These are phyloP conservation scores for Coprinopsis strossmayeri DNA, from an alignment of 768 basidiomycete genomes.

Conservation along the genomic window DNA sequence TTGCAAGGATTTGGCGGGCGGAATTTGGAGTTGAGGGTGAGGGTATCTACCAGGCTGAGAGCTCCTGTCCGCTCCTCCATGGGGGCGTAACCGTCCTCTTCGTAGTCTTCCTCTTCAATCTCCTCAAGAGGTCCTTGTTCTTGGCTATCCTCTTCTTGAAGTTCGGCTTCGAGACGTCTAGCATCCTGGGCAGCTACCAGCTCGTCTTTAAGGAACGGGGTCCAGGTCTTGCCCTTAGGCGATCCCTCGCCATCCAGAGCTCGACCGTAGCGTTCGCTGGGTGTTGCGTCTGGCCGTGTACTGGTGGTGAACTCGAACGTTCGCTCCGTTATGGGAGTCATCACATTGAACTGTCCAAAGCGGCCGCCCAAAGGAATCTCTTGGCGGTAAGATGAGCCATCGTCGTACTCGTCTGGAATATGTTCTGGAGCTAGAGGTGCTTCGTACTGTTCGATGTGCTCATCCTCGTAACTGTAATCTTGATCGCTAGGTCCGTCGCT, in stretches of 20 bases:
- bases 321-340: conserved; percentile 97
- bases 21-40: conserved; percentile 58
- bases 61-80: conserved; percentile 59
- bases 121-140: conserved; percentile 24
- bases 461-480: conserved; percentile 19
- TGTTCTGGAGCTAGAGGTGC: conserved; percentile 22
- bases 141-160: conserved; percentile 29
- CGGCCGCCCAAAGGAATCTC: conserved; percentile 63
- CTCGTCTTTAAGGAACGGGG: conserved; percentile 29
- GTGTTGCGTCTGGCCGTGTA: conserved; percentile 42
- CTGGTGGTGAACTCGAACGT: conserved; percentile 78
- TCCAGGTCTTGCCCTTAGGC: conserved; percentile 19
- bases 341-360: conserved; percentile 80
- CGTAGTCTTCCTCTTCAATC: conserved; percentile 17
- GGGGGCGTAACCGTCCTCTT: conserved; percentile 20
- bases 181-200: conserved; percentile 47
- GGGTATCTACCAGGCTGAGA: conserved; percentile 58
- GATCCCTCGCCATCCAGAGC: conserved; percentile 16
- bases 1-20: conserved; percentile 84
- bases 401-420: conserved; percentile 24
- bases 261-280: conserved; percentile 26
- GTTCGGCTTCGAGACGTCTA: conserved; percentile 45
- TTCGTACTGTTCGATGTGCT: conserved; percentile 26
- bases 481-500: conserved; percentile 22
- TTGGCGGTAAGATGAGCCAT: conserved; percentile 33